A percentile compares a stretch with the other conserved stretches of the same genome.
phyloP scores from a whole-genome alignment of 768 basidiomycete genomes.

The Agrocybe praecox region DNA sequence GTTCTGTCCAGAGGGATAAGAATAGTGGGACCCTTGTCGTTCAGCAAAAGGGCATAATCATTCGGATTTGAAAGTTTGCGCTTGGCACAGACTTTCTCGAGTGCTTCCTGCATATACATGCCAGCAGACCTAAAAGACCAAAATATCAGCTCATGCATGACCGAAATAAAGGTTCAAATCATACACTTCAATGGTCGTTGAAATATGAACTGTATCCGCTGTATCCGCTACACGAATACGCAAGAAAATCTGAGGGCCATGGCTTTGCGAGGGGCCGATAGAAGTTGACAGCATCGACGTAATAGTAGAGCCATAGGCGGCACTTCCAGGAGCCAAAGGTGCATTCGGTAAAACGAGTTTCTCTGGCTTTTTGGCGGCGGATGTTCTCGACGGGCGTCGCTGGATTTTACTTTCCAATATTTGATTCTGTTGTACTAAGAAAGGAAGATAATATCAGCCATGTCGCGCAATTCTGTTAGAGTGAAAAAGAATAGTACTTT shows the following conservation, averaged over 20 bases:
- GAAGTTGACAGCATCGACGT: conserved; percentile 62
- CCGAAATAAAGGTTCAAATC: conserved; percentile 26
- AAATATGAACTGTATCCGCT: conserved; percentile 82
- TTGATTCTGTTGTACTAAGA: conserved; percentile 71
- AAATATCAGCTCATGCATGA: background rate
- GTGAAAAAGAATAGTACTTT: conserved; percentile 46
- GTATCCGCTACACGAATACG: conserved; percentile 81
- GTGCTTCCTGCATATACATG: conserved; percentile 96
- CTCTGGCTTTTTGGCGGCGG: conserved; percentile 60
- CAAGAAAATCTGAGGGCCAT: conserved; percentile 83
- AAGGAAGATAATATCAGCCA: conserved; percentile 27
- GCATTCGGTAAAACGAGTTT: conserved; percentile 43
- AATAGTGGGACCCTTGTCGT: conserved; percentile 56
- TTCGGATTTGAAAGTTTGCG: conserved; percentile 68
- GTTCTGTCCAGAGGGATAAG: conserved; percentile 92
- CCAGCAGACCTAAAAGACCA: conserved; percentile 64
- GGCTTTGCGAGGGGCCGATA: conserved; percentile 67
- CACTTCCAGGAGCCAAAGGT: conserved; percentile 43
- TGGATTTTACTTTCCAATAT: conserved; percentile 79
- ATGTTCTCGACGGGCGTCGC: conserved; percentile 75
- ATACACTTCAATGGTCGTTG: conserved; percentile 90
- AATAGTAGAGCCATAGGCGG: conserved; percentile 44
- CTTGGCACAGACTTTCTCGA: conserved; percentile 80
- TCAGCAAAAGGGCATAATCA: conserved; percentile 81
- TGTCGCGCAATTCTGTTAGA: background rate